phyloP scores from a whole-genome alignment of 1,139 yeast genomes.

The Scheffersomyces quercinus region DNA sequence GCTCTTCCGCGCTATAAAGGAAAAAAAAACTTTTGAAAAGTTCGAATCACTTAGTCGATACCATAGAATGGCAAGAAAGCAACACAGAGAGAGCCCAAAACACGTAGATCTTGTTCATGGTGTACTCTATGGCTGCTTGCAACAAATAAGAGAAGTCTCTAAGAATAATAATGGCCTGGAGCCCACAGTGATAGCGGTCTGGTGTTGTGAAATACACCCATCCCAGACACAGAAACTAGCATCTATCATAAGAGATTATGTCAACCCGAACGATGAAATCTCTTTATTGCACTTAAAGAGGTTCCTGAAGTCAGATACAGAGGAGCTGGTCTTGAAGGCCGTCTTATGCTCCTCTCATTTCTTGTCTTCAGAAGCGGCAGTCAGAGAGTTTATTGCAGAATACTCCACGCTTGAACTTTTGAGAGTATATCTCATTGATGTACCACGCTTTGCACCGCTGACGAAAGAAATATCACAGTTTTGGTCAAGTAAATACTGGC shows the following conservation, averaged over 20 bases:
- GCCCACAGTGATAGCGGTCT: conserved; percentile 47
- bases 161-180: conserved; percentile 24
- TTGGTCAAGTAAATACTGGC: conserved; percentile 81
- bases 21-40: no score
- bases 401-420: conserved; percentile 11
- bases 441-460: conserved; percentile 58
- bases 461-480: conserved; percentile 60
- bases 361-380: conserved; percentile 13
- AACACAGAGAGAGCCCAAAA: conserved; percentile 7
- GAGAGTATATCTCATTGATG: conserved; percentile 14
- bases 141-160: conserved; percentile 41
- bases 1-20: no score
- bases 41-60: no score
- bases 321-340: conserved; percentile 17
- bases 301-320: conserved; percentile 22
- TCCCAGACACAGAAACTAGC: conserved; percentile 28
- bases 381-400: conserved; percentile 14
- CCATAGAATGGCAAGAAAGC: conserved; percentile 3
- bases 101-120: conserved; percentile 48
- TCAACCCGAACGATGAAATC: conserved; percentile 28
- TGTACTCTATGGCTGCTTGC: conserved; percentile 46
- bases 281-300: conserved; percentile 36
- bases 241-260: conserved; percentile 23
- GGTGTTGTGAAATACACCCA: conserved; percentile 51
- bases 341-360: conserved; percentile 30